Evolutionary conservation across 1,139 yeast genomes (phyloP), one percentile per base, ranked within the genome.

Genomic region (Ashbya aceris): DNA sequence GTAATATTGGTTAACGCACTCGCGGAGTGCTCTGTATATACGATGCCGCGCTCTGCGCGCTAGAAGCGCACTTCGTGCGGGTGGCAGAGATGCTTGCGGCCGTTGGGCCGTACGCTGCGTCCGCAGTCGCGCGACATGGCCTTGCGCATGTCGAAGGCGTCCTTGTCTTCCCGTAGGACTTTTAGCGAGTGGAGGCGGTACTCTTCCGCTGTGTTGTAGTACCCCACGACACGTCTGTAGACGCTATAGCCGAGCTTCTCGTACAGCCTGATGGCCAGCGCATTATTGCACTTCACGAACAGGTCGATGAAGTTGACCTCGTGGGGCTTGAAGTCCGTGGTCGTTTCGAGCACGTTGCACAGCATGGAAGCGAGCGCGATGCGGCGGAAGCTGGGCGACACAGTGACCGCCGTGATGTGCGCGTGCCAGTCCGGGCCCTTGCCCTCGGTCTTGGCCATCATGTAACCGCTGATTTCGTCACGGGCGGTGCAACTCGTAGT

Each of bases 361-460:
- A 89, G 69, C 44, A 62, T 56, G 2, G 83, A 77, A 1, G 96
- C 98, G 39, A 89, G 67, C 2, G 95, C 95, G 14, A 91, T 71
- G 46, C 98, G 68, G 45, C 99, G 69, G 56, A 83, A 89, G 42
- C 78, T 79, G 23, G 84, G 80, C 47, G 83, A 83, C 1, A 93
- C 83, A 0, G 98, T 87, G 2, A 93, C 96, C 0, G 98, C 98
- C 0, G 97, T 87, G 44, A 93, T 87, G 62, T 93, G 99, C 0
- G 95, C 78, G 58, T 93, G 99, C 95, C 96, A 91, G 50, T 87
- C 94, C 42, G 73, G 76, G 12, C 73, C 76, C 17, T 69, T 66
- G 1, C 98, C 98, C 62, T 93, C 98, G 2, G 95, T 81, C 62
- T 93, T 93, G n/a, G 94, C 98, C 77, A 93, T 79, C 94, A 93